phyloP scores from a whole-genome alignment of 116 monocot genomes.

The Iris pallida region DNA sequence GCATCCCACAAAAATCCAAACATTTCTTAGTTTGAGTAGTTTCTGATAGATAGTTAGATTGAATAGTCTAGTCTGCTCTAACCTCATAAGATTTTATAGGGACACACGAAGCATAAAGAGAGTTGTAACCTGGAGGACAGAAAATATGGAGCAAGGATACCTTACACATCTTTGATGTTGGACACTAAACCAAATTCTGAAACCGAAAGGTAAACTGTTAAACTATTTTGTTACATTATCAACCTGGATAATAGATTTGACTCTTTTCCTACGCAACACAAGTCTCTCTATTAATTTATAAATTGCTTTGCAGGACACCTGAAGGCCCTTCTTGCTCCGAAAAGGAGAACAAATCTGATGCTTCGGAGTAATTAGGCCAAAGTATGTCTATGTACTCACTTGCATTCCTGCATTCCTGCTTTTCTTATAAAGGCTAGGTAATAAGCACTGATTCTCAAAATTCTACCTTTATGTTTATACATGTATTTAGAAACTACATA shows the following conservation, averaged over 20 bases:
- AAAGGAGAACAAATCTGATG: not conserved
- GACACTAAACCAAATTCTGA: constrained; percentile 5
- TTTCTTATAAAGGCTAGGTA: too few relatives aligned
- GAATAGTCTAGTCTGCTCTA: not conserved
- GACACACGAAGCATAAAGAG: not conserved
- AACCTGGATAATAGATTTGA: too few relatives aligned
- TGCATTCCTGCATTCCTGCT: too few relatives aligned
- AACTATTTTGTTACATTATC: not conserved
- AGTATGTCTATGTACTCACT: not conserved
- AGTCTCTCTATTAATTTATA: not conserved
- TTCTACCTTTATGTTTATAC: too few relatives aligned
- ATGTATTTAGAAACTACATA: too few relatives aligned
- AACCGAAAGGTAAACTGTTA: constrained; percentile 22
- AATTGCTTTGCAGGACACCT: constrained; percentile 7
- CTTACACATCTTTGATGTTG: constrained; percentile 4
- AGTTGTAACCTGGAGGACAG: constrained; percentile 1
- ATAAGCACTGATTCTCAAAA: too few relatives aligned
- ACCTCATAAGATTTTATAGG: constrained; percentile 15
- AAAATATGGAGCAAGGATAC: not conserved
- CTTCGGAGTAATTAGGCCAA: not conserved
- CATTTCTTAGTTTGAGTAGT: too few relatives aligned
- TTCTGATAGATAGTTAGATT: not conserved
- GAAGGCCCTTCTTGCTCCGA: constrained; percentile 8
- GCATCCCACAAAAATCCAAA: too few relatives aligned
- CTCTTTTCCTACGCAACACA: not conserved